Evolutionary conservation across 257 asterid species (phyloP), one percentile per base, ranked within the genome.

Genomic region (Nicotiana tabacum): DNA sequence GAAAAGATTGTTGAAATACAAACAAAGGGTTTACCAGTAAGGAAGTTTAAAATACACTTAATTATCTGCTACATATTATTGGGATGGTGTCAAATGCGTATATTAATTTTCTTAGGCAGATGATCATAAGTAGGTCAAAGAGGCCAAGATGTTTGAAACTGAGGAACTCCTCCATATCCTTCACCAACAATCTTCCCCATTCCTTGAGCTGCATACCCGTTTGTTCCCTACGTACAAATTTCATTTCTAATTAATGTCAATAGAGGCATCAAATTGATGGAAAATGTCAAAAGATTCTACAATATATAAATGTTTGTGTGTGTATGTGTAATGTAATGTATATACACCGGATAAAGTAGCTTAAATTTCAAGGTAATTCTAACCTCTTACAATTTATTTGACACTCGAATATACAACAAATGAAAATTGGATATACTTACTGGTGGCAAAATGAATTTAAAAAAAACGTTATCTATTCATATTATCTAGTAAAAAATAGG

Each of bases 91-190:
- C 37, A 74, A 48, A 46, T 74, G 17, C 48, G 79, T 74, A 48
- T 46, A 74, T 74, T 43, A 43, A 43, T 43, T 74, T 74, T 74
- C 9, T 74, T 13, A 13, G 65, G 24, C 27, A 58, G 27, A 24
- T 72, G 61, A 46, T 3, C 18, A 53, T 46, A 3, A 24, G 11
- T 72, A 48, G 21, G 80, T 91, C 86, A 90, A 87, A 90, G 87
- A 65, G 98, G 90, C 97, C 94, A 93, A 88, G 91, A 43, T 29
- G 95, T 27, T 81, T 93, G 98, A 84, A 89, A 83, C 65, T 91
- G 92, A 80, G 95, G 92, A 83, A 84, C 86, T 77, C 88, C 95
- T 85, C 90, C 98, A 87, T 87, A 87, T 39, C 88, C 90, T 68
- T 89, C 94, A 66, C 90, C 97, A 43, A 81, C 83, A 83, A 85